Evolutionary conservation across 768 basidiomycete species (phyloP), one percentile per base, ranked within the genome.

Genomic region (Ramaria sp.): DNA sequence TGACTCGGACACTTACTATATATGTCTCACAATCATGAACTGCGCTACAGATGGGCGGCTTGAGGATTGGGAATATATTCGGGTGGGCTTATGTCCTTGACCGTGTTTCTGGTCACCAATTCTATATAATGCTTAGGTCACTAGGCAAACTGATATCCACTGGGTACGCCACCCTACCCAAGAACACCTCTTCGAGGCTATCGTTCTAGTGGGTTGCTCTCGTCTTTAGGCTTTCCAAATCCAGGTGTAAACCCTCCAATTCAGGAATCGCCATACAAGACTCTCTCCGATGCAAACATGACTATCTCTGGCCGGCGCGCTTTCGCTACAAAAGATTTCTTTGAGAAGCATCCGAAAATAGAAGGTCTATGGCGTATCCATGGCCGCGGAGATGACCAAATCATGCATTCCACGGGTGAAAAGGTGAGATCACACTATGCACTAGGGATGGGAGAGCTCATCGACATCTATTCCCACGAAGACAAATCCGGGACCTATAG

Each of bases 361-460:
- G 54, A 57, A 24, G 62, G 58, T 22, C 70, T 72, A 41, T 66
- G 66, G 57, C 63, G 59, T 16, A 68, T 74, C 28, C 60, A 69
- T 28, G 71, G 70, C 3, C 67, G 72, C 13, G 64, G 66, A 2
- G 72, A 73, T 49, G 71, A 73, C 47, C 64, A 74, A 18, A 55
- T 74, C 10, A 71, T 74, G 30, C 67, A 73, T 13, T 65, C 67
- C 5, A 73, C 68, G 0, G 73, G 73, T 9, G 73, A 74, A 58
- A 74, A 74, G 58, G 62, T 73, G 7, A 8, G 7, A 7, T 18
- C n/a, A 7, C n/a, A 7, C 18, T 24, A 5, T 5, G 16, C 25
- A 8, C 25, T 27, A 27, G 25, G 8, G 18, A 7, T 30, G 9
- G 53, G n/a, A 38, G 36, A 7, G 18, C n/a, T 34, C 18, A 7